Conservation (phyloP, 768 basidiomycete genomes). For the Lepiota brunneoincarnata region DNA sequence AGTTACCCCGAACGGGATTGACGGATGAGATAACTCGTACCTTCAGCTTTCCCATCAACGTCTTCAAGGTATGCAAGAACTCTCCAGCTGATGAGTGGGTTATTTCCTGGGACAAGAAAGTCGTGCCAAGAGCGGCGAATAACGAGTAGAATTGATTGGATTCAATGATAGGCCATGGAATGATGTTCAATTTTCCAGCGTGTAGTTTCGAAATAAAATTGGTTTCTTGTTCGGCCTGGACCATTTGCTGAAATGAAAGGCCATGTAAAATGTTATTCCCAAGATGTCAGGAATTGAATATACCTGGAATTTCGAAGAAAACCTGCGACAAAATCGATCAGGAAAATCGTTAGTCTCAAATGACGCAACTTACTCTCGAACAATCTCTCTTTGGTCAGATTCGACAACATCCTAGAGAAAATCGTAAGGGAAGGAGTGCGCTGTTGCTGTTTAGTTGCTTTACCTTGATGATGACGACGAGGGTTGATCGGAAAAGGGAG, state of each 20-base stretch:
- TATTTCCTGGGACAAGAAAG: conserved; percentile 38
- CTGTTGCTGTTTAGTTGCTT: background rate
- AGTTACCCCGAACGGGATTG: background rate
- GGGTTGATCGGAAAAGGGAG: conserved; percentile 52
- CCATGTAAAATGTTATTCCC: too few relatives aligned
- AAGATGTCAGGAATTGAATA: too few relatives aligned
- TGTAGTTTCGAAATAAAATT: conserved; percentile 66
- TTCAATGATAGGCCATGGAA: conserved; percentile 70
- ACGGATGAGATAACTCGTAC: conserved; percentile 25
- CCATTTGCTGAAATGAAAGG: conserved; percentile 59
- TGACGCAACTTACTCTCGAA: conserved; percentile 48
- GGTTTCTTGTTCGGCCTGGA: conserved; percentile 54
- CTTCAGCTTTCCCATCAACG: conserved; percentile 67
- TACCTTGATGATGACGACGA: conserved; percentile 65
- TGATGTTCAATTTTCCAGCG: conserved; percentile 49
- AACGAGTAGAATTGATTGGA: conserved; percentile 57
- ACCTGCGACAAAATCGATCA: conserved; percentile 35
- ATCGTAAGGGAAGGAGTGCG: background rate
- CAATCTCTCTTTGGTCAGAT: conserved; percentile 56
- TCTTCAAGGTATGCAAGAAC: conserved; percentile 57
- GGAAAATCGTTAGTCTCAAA: background rate
- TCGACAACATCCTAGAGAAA: conserved; percentile 57
- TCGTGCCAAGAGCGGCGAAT: conserved; percentile 48
- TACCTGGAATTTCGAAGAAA: conserved; percentile 50
- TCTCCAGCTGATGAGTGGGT: conserved; percentile 51